Percentiles rank a stretch among this genome's conserved stretches.
Evolutionary conservation across 441 rosid species (phyloP).

Genomic region (Viola pubescens): DNA sequence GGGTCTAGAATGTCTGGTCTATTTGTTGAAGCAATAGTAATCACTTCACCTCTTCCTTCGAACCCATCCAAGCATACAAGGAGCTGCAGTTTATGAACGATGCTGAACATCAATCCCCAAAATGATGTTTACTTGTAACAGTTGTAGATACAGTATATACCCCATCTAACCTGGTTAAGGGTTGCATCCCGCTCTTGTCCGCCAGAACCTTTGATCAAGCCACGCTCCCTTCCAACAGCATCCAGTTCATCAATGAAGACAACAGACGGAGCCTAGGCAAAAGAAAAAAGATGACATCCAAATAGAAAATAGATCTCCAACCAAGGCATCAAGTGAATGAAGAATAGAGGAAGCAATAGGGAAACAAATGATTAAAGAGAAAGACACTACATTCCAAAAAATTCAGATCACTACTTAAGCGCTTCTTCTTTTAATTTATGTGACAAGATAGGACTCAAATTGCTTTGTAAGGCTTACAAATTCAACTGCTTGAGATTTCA

Average conservation of each 20-base stretch:
- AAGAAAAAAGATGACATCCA: conserved; percentile 18
- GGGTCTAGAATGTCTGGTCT: conserved; percentile 96
- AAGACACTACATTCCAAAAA: no score
- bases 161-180: conserved; percentile 67
- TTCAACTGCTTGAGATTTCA: no score
- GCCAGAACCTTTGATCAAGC: conserved; percentile 88
- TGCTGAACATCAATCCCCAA: conserved; percentile 9
- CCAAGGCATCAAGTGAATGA: no score
- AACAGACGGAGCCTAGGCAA: conserved; percentile 74
- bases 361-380: no score
- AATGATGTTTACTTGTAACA: conserved; percentile 5
- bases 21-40: conserved; percentile 91
- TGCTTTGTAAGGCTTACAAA: no score
- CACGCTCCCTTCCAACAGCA: conserved; percentile 98
- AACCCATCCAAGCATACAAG: conserved; percentile 92
- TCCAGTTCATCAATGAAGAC: conserved; percentile 92
- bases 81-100: conserved; percentile 42
- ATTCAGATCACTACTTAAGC: no score
- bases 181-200: conserved; percentile 99
- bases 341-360: no score
- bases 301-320: not conserved
- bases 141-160: not conserved
- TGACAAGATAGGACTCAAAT: no score
- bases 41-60: conserved; percentile 96
- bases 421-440: no score